Base-by-base conservation (phyloP, 495 filamentous ascomycete genomes). In the Chaetomium fimeti region DNA sequence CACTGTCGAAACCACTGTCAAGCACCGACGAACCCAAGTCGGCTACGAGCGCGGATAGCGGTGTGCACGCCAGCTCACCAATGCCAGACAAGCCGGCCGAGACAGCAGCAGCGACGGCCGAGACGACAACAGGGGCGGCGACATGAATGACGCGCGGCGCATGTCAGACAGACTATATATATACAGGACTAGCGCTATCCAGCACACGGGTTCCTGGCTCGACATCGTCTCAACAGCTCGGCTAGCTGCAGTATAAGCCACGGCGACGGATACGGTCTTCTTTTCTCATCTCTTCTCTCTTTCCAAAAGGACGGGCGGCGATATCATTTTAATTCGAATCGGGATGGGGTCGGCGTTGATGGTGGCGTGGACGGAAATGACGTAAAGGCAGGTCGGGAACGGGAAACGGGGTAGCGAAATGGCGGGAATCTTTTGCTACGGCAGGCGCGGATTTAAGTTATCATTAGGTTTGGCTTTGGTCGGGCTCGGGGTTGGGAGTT, bases 11-110 rank as follows among this genome's bases (percentile, higher is more conserved):
- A 27, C 72, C 77, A 3, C 63, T 66, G 25, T 32, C 75, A 12
- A 71, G 66, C 29, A 64, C 81, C 6, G 79, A 81, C 24, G 52
- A 55, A 12, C 72, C 75, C 5, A 82, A 79, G 53, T 75, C 76
- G n/a, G 74, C 76, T 6, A 71, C 70, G 8, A 73, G 66, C 61
- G 68, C 60, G 25, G 71, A 71, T 16, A 72, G 73, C 32, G 65
- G 66, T 9, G 22, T 20, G 13, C 2, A 2, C 22, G 18, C 25
- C 1, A 60, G 67, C 22, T 73, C 75, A 11, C 72, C 76, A 7
- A 64, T 63, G 5, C 47, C 59, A 25, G 76, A 80, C 27, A 80
- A 75, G 63, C 63, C 56, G 16, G 15, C 48, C 15, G 48, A 52
- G 13, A 8, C 48, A 12, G 9, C 24, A 11, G 24, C n/a, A 22